Evolutionary conservation across 202 grass and related monocot genomes (phyloP), one percentile per base, ranked within the genome.

Genomic region (Hordeum pubiflorum): DNA sequence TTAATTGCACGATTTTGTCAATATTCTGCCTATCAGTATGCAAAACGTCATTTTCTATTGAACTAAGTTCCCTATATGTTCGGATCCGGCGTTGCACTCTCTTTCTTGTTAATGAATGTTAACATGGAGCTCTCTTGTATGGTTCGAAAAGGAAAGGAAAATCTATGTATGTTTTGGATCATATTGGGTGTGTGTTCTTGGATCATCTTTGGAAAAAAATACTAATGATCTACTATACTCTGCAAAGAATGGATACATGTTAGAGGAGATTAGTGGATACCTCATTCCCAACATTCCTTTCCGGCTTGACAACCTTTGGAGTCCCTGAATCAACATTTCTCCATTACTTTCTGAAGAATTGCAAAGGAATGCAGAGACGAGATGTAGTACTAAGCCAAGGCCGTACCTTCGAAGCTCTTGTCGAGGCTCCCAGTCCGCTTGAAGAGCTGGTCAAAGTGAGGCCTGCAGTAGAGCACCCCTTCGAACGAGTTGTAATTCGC

Each of bases 371-470:
- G 26, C 12, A 24, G 22, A 20, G 68, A 63, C 0, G 0, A 46
- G 4, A 32, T 23, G 69, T 5, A 14, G 1, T 17, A 50, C 1
- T 36, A 14, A 5, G 2, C 13, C 15, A 24, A 7, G 32, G 2
- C 1, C 15, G 32, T 79, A 97, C 95, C 95, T 85, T 98, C 92
- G 12, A 98, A 98, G 92, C 92, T 98, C 82, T 98, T 98, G 79
- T 98, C 90, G 50, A 98, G 61, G 58, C 95, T 98, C n/a, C 95
- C 95, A 4, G 92, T 98, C 95, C 85, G 93, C 81, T 98, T 98
- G 92, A 98, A 93, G 13, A 94, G 75, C 75, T 98, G 95, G 37
- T 98, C 92, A 41, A 94, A 98, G 72, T 98, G 95, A 82, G 95
- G 95, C 79, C 90, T 89, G 86, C 95, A 98, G 88, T 98, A 98